Conservation (phyloP, 257 asterid species). For the Nicotiana sylvestris region DNA sequence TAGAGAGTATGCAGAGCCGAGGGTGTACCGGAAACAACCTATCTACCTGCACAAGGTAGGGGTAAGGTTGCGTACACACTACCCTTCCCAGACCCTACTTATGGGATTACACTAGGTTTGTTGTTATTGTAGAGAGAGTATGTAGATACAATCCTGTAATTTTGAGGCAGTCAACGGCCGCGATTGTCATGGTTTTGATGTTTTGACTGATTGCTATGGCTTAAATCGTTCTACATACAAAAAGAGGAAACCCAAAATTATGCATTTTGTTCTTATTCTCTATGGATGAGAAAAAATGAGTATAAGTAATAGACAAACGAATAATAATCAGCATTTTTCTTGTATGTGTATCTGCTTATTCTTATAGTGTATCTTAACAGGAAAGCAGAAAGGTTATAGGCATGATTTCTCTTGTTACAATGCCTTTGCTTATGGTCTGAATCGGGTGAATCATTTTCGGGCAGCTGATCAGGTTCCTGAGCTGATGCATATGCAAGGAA, state of each 20-base stretch:
- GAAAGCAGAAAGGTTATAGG: slow-evolving; percentile 90
- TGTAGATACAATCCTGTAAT: background rate
- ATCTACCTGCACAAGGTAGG: too few relatives aligned
- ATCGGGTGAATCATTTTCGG: slow-evolving; percentile 69
- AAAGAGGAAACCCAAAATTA: background rate
- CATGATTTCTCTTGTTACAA: slow-evolving; percentile 96
- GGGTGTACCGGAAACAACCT: too few relatives aligned
- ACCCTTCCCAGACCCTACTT: too few relatives aligned
- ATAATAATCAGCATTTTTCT: background rate
- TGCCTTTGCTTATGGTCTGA: slow-evolving; percentile 79
- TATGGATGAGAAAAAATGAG: background rate
- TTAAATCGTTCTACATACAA: background rate
- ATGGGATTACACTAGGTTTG: too few relatives aligned
- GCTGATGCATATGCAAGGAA: slow-evolving; percentile 93
- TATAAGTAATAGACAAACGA: background rate
- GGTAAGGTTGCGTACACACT: too few relatives aligned
- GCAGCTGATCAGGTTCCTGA: slow-evolving; percentile 97
- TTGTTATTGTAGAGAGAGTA: background rate
- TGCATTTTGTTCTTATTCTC: background rate
- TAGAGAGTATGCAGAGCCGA: background rate
- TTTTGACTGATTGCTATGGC: background rate
- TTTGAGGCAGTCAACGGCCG: background rate
- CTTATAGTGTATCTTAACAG: slow-evolving; percentile 36
- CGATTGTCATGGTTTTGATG: background rate
- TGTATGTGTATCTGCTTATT: slow-evolving; percentile 19